Evolutionary conservation across 2,329 filamentous ascomycete genomes (phyloP), one percentile per base, ranked within the genome.

Genomic region (Fusarium praegraminearum): DNA sequence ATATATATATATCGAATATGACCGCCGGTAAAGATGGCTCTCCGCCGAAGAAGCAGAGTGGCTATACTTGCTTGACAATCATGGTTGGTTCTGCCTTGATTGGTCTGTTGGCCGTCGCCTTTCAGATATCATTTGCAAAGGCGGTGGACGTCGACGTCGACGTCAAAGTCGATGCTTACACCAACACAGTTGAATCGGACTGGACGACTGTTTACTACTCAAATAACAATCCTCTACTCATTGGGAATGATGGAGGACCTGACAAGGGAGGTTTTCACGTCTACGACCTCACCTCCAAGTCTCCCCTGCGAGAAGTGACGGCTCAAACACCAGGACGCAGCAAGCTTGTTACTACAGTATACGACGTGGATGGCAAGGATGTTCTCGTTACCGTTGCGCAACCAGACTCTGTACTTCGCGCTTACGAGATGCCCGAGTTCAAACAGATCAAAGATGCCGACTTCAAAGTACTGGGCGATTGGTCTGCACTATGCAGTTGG

Each of bases 401-500:
- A 63, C 77, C 82, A 1, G 82, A 84, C 56, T 83, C 82, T 3
- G 67, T 80, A 10, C 70, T 85, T 26, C 77, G 82, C 10, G 71
- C 80, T 3, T 84, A 80, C 52, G 78, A 82, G 45, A 71, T 78
- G 8, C 74, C 74, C 3, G 71, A 67, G 4, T 61, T 80, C 6
- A 70, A 76, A 47, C 76, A 79, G 58, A 58, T 80, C 20, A 72
- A 77, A 8, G 70, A 72, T 7, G 78, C 79, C 5, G 65, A 76
- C 38, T 74, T 77, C 13, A 79, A 75, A 26, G 74, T 79, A 3
- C 72, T 83, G 16, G 83, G 83, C 0, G 83, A 84, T 65, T 85
- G 83, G 81, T 83, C 83, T 16, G 79, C 83, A 1, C 67, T 85
- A 7, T 85, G 83, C 69, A 73, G 77, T 12, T 85, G 82, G 83